These are phyloP conservation scores for Lactarius sanguifluus DNA, from an alignment of 768 basidiomycete species.

Conservation along the genomic window DNA sequence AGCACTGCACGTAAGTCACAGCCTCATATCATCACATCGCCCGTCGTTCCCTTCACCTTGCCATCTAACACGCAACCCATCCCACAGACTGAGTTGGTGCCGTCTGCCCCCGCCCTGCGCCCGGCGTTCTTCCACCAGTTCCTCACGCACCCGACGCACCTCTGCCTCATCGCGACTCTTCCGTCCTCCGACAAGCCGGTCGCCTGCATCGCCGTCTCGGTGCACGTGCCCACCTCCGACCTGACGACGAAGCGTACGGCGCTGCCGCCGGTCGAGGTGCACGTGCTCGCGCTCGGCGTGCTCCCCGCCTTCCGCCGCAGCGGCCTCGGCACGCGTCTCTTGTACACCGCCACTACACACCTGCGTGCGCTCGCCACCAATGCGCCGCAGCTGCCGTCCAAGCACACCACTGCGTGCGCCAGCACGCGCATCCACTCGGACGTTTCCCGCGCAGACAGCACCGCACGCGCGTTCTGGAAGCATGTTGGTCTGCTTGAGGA, in stretches of 20 bases:
- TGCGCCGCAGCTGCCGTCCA: conserved; percentile 18
- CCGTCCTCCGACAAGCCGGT: conserved; percentile 24
- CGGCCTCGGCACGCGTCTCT: conserved; percentile 46
- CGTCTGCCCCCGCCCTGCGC: conserved; percentile 16
- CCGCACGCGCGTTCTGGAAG: conserved; percentile 16
- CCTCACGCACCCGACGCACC: conserved; percentile 25
- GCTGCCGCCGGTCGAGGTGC: conserved; percentile 49
- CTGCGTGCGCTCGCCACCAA: conserved; percentile 24
- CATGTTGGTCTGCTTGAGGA: conserved; percentile 23
- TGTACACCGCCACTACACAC: conserved; percentile 37
- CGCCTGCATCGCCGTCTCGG: conserved; percentile 23
- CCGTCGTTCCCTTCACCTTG: too few relatives aligned
- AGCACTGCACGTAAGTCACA: conserved; percentile 23
- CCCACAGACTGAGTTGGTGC: conserved; percentile 14
- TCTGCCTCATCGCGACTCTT: conserved; percentile 22
- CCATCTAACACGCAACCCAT: not conserved
- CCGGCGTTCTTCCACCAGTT: conserved; percentile 28
- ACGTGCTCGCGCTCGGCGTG: conserved; percentile 55
- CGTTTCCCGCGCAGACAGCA: conserved; percentile 13
- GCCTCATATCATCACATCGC: not conserved
- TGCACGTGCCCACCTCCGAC: conserved; percentile 34
- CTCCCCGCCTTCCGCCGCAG: conserved; percentile 44
- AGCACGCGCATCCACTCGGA: conserved; percentile 6
- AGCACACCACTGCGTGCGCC: not conserved
- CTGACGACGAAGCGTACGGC: conserved; percentile 38